phyloP scores from a whole-genome alignment of 2,329 filamentous ascomycete species.

The Penicillium sp. region DNA sequence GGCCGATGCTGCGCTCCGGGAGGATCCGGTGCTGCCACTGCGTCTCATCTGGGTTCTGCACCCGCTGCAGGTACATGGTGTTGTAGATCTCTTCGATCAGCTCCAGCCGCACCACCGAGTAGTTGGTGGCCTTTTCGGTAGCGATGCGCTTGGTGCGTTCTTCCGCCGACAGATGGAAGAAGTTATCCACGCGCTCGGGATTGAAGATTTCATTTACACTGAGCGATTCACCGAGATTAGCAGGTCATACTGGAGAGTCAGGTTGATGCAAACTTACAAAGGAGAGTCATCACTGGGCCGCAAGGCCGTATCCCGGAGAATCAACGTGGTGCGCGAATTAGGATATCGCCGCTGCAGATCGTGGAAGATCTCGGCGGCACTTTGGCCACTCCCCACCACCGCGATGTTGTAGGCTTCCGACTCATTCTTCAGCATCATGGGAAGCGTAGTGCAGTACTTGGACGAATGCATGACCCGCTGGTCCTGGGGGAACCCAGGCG shows the following conservation, averaged over 20 bases:
- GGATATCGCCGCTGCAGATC: constrained; percentile 78
- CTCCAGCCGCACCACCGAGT: constrained; percentile 85
- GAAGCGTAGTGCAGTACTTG: constrained; percentile 58
- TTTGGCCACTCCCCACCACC: constrained; percentile 84
- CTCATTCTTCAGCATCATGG: constrained; percentile 36
- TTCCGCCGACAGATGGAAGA: constrained; percentile 62
- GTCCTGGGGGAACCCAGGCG: constrained; percentile 60
- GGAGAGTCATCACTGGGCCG: constrained; percentile 92
- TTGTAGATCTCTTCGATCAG: constrained; percentile 86
- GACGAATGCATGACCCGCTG: constrained; percentile 81
- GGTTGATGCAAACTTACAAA: constrained; percentile 58
- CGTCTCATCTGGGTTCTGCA: constrained; percentile 62
- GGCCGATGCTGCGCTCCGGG: constrained; percentile 59
- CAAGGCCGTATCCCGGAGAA: constrained; percentile 78
- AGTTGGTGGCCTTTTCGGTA: constrained; percentile 81
- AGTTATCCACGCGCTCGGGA: constrained; percentile 70
- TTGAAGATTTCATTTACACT: constrained; percentile 91
- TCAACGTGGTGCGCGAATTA: constrained; percentile 67
- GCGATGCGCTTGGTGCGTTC: constrained; percentile 57
- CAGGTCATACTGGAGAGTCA: constrained; percentile 1
- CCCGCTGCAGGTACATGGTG: constrained; percentile 76
- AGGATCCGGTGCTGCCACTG: constrained; percentile 80
- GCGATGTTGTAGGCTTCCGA: constrained; percentile 61
- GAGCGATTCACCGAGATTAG: constrained; percentile 2
- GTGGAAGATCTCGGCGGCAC: constrained; percentile 90